These are phyloP conservation scores for Groenewaldozyma sp. DNA, from an alignment of 1,139 yeast genomes.

Conservation along the genomic window DNA sequence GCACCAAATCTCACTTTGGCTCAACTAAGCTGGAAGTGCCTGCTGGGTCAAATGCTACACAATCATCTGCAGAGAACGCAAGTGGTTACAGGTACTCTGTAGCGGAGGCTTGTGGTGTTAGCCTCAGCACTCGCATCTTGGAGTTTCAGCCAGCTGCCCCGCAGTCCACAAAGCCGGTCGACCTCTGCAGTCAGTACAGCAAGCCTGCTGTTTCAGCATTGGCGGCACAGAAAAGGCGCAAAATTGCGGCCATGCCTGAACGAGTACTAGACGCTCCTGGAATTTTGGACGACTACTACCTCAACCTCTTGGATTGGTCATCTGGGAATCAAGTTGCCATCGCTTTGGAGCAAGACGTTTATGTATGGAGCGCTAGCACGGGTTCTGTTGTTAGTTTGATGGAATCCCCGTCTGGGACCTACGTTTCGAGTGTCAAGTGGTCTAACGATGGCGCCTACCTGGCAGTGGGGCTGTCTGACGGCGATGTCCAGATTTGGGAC, in stretches of 20 bases:
- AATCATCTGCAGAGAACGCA: constrained; percentile 7
- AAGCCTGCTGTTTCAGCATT: constrained; percentile 42
- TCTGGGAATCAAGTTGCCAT: constrained; percentile 74
- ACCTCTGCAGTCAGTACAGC: constrained; percentile 37
- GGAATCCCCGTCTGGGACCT: constrained; percentile 37
- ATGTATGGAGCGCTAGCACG: constrained; percentile 85
- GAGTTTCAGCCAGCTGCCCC: constrained; percentile 89
- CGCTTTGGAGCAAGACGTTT: constrained; percentile 76
- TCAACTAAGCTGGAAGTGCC: background rate
- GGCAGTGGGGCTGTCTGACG: constrained; percentile 78
- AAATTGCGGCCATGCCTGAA: constrained; percentile 82
- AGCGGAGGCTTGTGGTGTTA: constrained; percentile 91
- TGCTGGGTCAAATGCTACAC: constrained; percentile 8
- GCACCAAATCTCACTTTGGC: background rate
- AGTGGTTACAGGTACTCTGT: constrained; percentile 65
- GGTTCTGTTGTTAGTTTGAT: constrained; percentile 71
- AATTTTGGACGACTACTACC: constrained; percentile 81
- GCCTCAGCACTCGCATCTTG: constrained; percentile 72
- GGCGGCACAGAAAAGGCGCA: constrained; percentile 48
- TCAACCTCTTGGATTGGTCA: constrained; percentile 86
- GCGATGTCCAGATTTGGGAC: constrained; percentile 89
- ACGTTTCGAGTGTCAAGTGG: constrained; percentile 78
- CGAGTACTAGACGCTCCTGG: constrained; percentile 97
- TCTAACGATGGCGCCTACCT: constrained; percentile 85
- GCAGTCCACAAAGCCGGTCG: constrained; percentile 50